Conservation (phyloP, 73 alveolate genomes). For the Paramecium bursaria region DNA sequence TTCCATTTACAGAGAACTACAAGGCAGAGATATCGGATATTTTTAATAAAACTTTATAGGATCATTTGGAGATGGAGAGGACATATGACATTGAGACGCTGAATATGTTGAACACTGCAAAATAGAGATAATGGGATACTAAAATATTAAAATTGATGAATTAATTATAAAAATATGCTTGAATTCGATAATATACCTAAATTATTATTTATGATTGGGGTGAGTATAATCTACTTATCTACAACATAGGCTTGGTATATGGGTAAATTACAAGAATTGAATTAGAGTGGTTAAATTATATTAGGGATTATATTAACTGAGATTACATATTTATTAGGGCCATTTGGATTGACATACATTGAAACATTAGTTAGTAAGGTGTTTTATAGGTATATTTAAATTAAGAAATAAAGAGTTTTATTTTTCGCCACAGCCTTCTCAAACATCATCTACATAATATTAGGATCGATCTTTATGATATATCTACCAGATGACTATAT, state of each 20-base stretch:
- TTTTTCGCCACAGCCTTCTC: not conserved
- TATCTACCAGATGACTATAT: not conserved
- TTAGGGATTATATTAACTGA: not conserved
- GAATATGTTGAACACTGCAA: constrained; percentile 56
- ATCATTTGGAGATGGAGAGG: constrained; percentile 8
- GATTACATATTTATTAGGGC: not conserved
- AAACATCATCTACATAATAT: too few relatives aligned
- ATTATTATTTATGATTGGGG: not conserved
- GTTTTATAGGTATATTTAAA: not conserved
- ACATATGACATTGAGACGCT: constrained; percentile 24
- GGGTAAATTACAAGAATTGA: not conserved
- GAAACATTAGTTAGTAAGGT: not conserved
- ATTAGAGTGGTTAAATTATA: not conserved
- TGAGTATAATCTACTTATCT: not conserved
- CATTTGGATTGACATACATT: not conserved
- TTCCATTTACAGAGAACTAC: not conserved
- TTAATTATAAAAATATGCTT: constrained; percentile 15
- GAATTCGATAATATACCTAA: not conserved
- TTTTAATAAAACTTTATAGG: constrained; percentile 4
- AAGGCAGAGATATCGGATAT: constrained; percentile 12
- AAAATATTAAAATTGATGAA: constrained; percentile 12
- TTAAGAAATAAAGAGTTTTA: not conserved
- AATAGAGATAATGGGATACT: constrained; percentile 43
- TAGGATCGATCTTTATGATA: not conserved
- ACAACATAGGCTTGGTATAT: not conserved